Evolutionary conservation across 2,329 filamentous ascomycete species (phyloP).

Genomic region (Phialophora macrospora): DNA sequence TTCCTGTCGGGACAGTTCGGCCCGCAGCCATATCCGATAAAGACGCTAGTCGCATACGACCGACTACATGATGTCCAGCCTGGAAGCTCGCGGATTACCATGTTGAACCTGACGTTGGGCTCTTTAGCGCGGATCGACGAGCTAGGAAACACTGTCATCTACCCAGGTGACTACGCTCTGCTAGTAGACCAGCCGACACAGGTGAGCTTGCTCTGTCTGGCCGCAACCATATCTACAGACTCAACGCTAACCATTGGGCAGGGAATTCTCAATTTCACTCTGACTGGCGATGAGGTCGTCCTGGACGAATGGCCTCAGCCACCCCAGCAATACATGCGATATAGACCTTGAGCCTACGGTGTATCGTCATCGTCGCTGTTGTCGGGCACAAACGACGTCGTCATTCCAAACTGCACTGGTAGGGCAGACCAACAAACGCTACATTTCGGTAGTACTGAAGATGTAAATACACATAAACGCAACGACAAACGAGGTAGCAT

Average conservation of each 20-base stretch:
- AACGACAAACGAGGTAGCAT: too few relatives aligned
- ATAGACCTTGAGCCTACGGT: neutral
- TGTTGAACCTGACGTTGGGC: constrained; percentile 46
- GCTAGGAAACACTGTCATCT: constrained; percentile 47
- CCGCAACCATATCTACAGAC: neutral
- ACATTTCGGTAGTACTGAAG: too few relatives aligned
- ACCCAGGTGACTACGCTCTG: constrained; percentile 49
- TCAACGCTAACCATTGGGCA: neutral
- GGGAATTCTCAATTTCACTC: constrained; percentile 3
- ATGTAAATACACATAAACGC: too few relatives aligned
- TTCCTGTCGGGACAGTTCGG: constrained; percentile 47
- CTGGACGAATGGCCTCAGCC: constrained; percentile 2
- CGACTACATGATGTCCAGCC: constrained; percentile 41
- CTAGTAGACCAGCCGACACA: constrained; percentile 6
- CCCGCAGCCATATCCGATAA: constrained; percentile 49
- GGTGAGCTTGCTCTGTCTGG: neutral
- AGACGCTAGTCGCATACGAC: constrained; percentile 50
- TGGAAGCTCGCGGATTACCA: constrained; percentile 38
- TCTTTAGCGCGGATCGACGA: constrained; percentile 46
- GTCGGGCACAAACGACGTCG: too few relatives aligned
- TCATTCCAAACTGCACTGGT: too few relatives aligned
- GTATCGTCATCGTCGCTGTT: too few relatives aligned
- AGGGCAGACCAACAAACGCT: too few relatives aligned
- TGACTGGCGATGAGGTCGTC: constrained; percentile 4
- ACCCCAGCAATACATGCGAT: neutral